Conservation (phyloP, 1,139 yeast genomes). For the Debaryomycetaceae sp. region DNA sequence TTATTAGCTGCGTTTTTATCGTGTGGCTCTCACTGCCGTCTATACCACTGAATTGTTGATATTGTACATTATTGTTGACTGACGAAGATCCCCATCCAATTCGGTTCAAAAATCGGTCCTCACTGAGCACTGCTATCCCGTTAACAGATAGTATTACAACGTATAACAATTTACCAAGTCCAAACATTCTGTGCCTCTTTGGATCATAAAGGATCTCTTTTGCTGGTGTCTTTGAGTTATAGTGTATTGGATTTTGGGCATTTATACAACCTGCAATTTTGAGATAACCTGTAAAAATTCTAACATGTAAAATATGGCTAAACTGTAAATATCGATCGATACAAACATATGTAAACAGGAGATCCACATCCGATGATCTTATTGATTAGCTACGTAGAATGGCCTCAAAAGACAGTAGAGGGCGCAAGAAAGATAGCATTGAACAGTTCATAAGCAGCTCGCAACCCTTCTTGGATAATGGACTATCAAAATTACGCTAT, state of each 20-base stretch:
- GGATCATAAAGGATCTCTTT: not conserved
- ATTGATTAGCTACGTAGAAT: not conserved
- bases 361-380: not conserved
- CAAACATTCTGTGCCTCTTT: constrained; percentile 29
- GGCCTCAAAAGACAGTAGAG: constrained; percentile 14
- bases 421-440: constrained; percentile 60
- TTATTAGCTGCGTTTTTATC: constrained; percentile 36
- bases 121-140: constrained; percentile 47
- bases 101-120: constrained; percentile 45
- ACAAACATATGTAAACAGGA: constrained; percentile 1
- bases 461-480: constrained; percentile 61
- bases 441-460: constrained; percentile 62
- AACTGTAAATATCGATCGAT: constrained; percentile 1
- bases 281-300: not conserved
- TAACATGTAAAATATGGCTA: not conserved
- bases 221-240: too few relatives aligned
- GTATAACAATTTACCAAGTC: constrained; percentile 43
- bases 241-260: not conserved
- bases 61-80: constrained; percentile 21
- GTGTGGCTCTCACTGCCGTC: constrained; percentile 25
- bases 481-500: constrained; percentile 77
- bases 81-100: constrained; percentile 41
- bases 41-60: constrained; percentile 21
- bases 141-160: constrained; percentile 38
- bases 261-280: not conserved